Evolutionary conservation across 768 basidiomycete species (phyloP).

Genomic region (Leccinum broughii): DNA sequence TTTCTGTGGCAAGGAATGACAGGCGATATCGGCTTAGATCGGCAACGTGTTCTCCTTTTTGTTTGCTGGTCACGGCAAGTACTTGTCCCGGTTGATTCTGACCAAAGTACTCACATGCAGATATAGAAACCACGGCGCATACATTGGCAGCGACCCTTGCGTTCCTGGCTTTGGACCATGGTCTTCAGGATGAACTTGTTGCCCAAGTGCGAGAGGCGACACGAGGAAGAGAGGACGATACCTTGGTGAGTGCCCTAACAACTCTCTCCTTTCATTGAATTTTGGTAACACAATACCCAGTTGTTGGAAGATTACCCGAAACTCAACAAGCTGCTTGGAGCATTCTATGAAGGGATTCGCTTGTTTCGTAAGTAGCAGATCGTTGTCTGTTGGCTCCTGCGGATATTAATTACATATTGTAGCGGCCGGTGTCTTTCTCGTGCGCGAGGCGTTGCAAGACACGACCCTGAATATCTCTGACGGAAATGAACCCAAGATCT

Average conservation of each 20-base stretch:
- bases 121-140: slow-evolving; percentile 35
- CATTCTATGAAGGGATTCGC: slow-evolving; percentile 35
- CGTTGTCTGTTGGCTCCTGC: not conserved
- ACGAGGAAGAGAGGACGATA: slow-evolving; percentile 17
- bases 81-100: not conserved
- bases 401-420: not conserved
- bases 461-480: slow-evolving; percentile 23
- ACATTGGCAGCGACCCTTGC: slow-evolving; percentile 36
- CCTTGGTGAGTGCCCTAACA: slow-evolving; percentile 14
- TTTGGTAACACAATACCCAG: slow-evolving; percentile 1
- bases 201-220: slow-evolving; percentile 30
- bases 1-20: not conserved
- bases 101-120: not conserved
- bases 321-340: slow-evolving; percentile 32
- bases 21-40: slow-evolving; percentile 36
- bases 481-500: slow-evolving; percentile 14
- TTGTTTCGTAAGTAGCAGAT: slow-evolving; percentile 33
- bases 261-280: not conserved
- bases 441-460: slow-evolving; percentile 33
- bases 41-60: slow-evolving; percentile 54
- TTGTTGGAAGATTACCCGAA: slow-evolving; percentile 26
- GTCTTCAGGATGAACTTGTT: slow-evolving; percentile 35
- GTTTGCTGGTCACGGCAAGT: slow-evolving; percentile 58
- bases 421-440: slow-evolving; percentile 34
- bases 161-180: slow-evolving; percentile 30